These are phyloP conservation scores for Tetrahymena elliotti DNA, from an alignment of 73 alveolate species.

Conservation along the genomic window DNA sequence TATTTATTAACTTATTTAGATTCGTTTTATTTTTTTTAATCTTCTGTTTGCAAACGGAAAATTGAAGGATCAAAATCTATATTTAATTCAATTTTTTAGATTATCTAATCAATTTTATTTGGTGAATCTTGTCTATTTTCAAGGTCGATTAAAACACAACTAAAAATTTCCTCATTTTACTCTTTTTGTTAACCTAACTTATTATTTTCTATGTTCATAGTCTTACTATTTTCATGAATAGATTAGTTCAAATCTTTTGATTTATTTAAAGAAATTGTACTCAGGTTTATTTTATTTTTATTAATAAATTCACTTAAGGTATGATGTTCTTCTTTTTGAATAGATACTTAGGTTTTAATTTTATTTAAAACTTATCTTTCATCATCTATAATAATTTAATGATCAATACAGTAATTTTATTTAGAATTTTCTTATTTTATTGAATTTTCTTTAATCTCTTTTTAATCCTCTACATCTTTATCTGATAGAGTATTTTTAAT, in stretches of 20 bases:
- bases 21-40: not conserved
- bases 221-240: not conserved
- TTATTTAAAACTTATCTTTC: too few species aligned
- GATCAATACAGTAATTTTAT: not conserved
- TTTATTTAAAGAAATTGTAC: not conserved
- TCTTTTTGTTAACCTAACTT: not conserved
- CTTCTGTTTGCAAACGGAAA: not conserved
- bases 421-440: not conserved
- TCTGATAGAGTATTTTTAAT: too few species aligned
- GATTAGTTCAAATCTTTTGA: not conserved
- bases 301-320: too few species aligned
- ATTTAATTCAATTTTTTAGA: not conserved
- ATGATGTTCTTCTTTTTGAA: too few species aligned
- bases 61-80: not conserved
- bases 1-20: not conserved
- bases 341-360: too few species aligned
- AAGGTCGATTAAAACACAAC: not conserved
- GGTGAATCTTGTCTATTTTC: not conserved
- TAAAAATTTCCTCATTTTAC: not conserved
- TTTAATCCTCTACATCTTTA: not conserved
- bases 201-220: not conserved
- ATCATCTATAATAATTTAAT: too few species aligned
- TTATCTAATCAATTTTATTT: not conserved
- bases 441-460: not conserved
- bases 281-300: too few species aligned